Evolutionary conservation across 306 rosid species (phyloP), one percentile per base, ranked within the genome.

Genomic region (Acacia confusa): DNA sequence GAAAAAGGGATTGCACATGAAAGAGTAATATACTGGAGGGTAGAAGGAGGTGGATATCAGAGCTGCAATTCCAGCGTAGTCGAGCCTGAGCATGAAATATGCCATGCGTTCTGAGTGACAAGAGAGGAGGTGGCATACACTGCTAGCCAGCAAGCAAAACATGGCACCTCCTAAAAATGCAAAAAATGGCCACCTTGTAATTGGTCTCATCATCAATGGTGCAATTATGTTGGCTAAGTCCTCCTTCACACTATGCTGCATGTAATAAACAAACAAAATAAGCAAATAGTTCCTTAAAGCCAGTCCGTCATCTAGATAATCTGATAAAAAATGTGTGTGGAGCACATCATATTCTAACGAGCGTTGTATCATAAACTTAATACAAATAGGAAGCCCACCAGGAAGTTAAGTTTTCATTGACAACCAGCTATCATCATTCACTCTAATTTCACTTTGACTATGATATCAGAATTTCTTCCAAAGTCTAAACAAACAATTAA

Each of bases 11-110:
- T 88, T 53, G 82, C 99, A 96, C 98, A 96, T 93, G 83, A 96
- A 96, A 73, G 98, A 92, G 94, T 96, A 96, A 84, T 93, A 96
- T 40, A 96, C 98, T 16, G 97, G 98, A 41, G 99, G 99, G 79
- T 89, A 95, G 86, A 95, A 95, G 52, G 98, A 96, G 79, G 99
- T 93, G 9, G 99, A 88, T 84, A 96, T 96, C 71, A 96, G 97
- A 76, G 98, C 99, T 1, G 98, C 98, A 77, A 96, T 96, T 88
- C 99, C 99, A 4, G 98, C 99, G 69, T 96, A 96, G 87, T 96
- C 99, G 5, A 96, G 93, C 87, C 99, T 87, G 60, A 96, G 97
- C 97, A 96, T 93, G 79, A 96, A 89, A 86, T 96, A 96, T 2
- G 97, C 82, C 70, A 91, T 13, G 14, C 97, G 99, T 86, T 91